phyloP scores from a whole-genome alignment of 1,139 yeast species.

The Sugiyamaella japonica region DNA sequence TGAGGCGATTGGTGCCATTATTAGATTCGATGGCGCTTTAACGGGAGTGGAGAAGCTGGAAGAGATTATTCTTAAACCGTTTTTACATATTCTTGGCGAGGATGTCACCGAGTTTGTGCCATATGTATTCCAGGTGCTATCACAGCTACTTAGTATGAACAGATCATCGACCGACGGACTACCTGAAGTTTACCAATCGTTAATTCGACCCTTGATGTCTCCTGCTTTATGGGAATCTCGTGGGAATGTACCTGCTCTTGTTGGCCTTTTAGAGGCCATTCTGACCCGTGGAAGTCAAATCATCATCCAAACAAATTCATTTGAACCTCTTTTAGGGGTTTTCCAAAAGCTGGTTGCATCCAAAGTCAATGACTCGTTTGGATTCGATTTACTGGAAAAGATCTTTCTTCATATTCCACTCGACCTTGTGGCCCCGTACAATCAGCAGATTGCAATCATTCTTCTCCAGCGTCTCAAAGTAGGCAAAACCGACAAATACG shows the following conservation, averaged over 20 bases:
- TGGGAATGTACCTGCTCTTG: slow-evolving; percentile 92
- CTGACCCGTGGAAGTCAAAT: slow-evolving; percentile 56
- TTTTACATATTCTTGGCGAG: slow-evolving; percentile 65
- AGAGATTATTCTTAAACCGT: slow-evolving; percentile 61
- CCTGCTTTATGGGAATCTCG: slow-evolving; percentile 90
- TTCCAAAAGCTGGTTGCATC: slow-evolving; percentile 91
- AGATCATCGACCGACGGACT: slow-evolving; percentile 38
- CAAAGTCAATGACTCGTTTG: slow-evolving; percentile 72
- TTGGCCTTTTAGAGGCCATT: slow-evolving; percentile 73
- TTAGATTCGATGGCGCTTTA: slow-evolving; percentile 51
- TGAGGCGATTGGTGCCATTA: slow-evolving; percentile 78
- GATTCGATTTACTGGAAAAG: slow-evolving; percentile 78
- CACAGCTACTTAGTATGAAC: slow-evolving; percentile 55
- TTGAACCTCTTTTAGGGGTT: slow-evolving; percentile 89
- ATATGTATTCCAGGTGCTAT: slow-evolving; percentile 83
- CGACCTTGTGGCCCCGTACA: slow-evolving; percentile 51
- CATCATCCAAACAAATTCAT: slow-evolving; percentile 39
- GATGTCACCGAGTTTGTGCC: slow-evolving; percentile 96
- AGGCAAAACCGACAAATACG: slow-evolving; percentile 79
- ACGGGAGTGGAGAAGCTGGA: slow-evolving; percentile 47
- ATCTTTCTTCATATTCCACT: slow-evolving; percentile 62
- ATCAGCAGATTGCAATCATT: slow-evolving; percentile 72
- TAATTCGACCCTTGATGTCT: slow-evolving; percentile 78
- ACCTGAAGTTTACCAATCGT: slow-evolving; percentile 63
- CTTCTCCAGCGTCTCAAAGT: slow-evolving; percentile 77